Conservation (phyloP, 257 asterid species). For the Salvia splendens region DNA sequence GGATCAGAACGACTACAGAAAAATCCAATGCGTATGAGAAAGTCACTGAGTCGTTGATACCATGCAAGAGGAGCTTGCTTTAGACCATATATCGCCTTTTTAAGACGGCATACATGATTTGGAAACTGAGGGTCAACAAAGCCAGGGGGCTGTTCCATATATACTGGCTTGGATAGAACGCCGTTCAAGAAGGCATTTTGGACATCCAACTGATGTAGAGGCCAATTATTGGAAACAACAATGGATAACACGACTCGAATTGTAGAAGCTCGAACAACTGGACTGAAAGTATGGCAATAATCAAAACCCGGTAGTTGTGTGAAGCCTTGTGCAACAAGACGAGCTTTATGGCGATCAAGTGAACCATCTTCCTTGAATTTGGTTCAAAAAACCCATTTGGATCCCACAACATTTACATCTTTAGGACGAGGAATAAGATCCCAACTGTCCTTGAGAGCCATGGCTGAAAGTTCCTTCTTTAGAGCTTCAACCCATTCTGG, state of each 20-base stretch:
- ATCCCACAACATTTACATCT: neutral
- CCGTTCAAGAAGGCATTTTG: neutral
- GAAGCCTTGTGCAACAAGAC: neutral
- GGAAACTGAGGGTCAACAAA: neutral
- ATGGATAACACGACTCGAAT: neutral
- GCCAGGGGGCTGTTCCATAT: neutral
- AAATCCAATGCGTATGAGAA: neutral
- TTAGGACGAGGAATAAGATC: neutral
- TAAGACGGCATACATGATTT: neutral
- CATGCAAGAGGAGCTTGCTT: neutral
- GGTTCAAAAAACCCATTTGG: neutral
- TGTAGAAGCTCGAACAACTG: neutral
- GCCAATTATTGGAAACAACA: neutral
- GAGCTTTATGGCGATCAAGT: no score
- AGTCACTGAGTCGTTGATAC: neutral
- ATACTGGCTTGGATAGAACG: neutral
- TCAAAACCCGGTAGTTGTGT: neutral
- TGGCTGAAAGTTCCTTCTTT: neutral
- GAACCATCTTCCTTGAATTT: neutral
- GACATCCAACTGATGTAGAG: neutral
- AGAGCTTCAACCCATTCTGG: neutral
- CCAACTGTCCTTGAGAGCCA: neutral
- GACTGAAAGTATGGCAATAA: neutral
- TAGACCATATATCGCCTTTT: neutral
- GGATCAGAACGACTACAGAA: neutral